A percentile compares a stretch with the other conserved stretches of the same genome.
Conservation (phyloP, 139 green algal genomes). For the Closterium sp. region DNA sequence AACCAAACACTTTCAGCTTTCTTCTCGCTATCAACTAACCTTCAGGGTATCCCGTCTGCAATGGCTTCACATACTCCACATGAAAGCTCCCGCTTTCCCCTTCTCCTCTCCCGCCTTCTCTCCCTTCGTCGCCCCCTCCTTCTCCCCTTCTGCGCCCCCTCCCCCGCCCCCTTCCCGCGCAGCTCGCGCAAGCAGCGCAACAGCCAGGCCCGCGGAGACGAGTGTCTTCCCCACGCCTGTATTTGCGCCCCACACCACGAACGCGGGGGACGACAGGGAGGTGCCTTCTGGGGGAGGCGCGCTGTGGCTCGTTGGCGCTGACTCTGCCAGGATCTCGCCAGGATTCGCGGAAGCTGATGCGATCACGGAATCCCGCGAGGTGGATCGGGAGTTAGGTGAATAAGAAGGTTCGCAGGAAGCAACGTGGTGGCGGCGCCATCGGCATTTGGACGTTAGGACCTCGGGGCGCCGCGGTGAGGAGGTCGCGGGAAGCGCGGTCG, state of each 20-base stretch:
- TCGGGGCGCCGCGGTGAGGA: too few relatives aligned
- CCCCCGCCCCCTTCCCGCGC: background rate
- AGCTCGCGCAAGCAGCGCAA: constrained; percentile 34
- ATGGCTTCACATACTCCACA: constrained; percentile 88
- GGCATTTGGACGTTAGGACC: too few relatives aligned
- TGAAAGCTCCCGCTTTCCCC: background rate
- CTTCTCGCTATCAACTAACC: constrained; percentile 53
- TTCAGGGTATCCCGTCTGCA: constrained; percentile 90
- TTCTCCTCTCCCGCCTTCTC: background rate
- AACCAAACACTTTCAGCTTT: too few relatives aligned
- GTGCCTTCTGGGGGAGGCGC: background rate
- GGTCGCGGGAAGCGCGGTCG: too few relatives aligned
- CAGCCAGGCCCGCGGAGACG: constrained; percentile 73
- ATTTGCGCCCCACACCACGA: constrained; percentile 85
- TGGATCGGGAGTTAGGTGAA: background rate
- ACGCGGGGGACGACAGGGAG: background rate
- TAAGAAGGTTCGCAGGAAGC: background rate
- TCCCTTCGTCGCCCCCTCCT: constrained; percentile 19
- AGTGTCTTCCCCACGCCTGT: constrained; percentile 95
- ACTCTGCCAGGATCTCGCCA: background rate
- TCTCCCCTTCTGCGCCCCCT: background rate
- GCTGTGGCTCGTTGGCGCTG: background rate
- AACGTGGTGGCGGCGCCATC: too few relatives aligned
- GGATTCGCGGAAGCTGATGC: background rate
- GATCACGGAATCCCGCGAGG: background rate